phyloP scores from a whole-genome alignment of 345 rosid species.

The Kernera saxatilis region DNA sequence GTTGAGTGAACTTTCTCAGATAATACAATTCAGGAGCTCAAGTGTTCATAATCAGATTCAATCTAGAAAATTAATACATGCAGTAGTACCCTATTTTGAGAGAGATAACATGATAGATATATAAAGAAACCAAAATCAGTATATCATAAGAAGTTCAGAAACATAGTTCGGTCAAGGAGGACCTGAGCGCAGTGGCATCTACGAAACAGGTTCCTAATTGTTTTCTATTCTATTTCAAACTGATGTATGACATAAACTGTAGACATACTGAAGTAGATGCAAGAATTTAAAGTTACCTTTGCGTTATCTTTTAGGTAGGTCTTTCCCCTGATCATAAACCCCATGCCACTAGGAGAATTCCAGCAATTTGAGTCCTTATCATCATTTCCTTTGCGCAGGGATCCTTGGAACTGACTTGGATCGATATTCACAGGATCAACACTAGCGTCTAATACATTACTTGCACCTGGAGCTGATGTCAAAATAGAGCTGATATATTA shows the following conservation, averaged over 20 bases:
- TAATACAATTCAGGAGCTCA: background rate
- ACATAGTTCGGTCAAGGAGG: background rate
- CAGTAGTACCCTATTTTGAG: background rate
- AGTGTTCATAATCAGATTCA: background rate
- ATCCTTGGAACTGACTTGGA: slow-evolving; percentile 52
- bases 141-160: background rate
- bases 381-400: slow-evolving; percentile 54
- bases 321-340: slow-evolving; percentile 94
- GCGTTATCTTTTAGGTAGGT: slow-evolving; percentile 75
- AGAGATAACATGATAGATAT: background rate
- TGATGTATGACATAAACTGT: background rate
- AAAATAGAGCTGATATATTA: slow-evolving; percentile 20
- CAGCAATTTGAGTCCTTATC: slow-evolving; percentile 80
- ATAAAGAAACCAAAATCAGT: background rate
- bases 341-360: slow-evolving; percentile 78
- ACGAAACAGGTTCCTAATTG: background rate
- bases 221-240: background rate
- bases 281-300: slow-evolving; percentile 44
- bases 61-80: background rate
- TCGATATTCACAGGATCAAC: slow-evolving; percentile 48
- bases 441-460: slow-evolving; percentile 54
- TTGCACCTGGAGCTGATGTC: slow-evolving; percentile 52
- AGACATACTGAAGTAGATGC: background rate
- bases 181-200: background rate
- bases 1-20: background rate